Conservation (phyloP, 2,329 filamentous ascomycete species). For the Phaeosphaeria sp. region DNA sequence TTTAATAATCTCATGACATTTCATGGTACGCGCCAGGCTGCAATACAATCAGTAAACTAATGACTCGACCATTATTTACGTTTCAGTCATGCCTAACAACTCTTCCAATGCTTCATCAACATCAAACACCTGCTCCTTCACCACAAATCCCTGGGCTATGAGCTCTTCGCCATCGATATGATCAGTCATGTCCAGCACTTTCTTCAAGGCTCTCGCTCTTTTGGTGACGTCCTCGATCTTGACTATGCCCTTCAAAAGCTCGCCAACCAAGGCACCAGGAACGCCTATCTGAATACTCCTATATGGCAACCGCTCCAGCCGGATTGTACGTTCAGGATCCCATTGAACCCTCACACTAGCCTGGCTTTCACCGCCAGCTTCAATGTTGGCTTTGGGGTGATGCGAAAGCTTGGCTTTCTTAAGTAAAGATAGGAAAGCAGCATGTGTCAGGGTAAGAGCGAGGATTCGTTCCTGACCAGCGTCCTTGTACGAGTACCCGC, state of each 20-base stretch:
- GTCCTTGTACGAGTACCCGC: conserved; percentile 66
- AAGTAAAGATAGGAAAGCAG: conserved; percentile 59
- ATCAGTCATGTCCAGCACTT: conserved; percentile 51
- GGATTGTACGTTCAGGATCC: conserved; percentile 65
- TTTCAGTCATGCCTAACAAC: conserved; percentile 10
- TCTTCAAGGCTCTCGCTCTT: conserved; percentile 57
- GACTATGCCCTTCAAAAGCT: conserved; percentile 61
- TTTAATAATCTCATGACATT: too few relatives aligned
- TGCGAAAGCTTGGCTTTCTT: conserved; percentile 33
- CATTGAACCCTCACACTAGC: conserved; percentile 64
- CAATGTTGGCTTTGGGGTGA: background rate
- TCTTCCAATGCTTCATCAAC: conserved; percentile 48
- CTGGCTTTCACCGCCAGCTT: conserved; percentile 6
- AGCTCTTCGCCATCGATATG: conserved; percentile 44
- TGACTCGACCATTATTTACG: too few relatives aligned
- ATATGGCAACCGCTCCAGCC: conserved; percentile 55
- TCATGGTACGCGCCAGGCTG: too few relatives aligned
- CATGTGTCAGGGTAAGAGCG: conserved; percentile 62
- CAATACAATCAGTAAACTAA: too few relatives aligned
- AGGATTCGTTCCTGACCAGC: conserved; percentile 62
- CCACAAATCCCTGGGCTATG: conserved; percentile 50
- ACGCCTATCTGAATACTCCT: conserved; percentile 69
- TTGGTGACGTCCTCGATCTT: conserved; percentile 66
- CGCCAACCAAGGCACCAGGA: conserved; percentile 52
- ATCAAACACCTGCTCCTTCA: conserved; percentile 53